Evolutionary conservation across 164 flowering plant species (phyloP).

Genomic region (Litsea cubeba): DNA sequence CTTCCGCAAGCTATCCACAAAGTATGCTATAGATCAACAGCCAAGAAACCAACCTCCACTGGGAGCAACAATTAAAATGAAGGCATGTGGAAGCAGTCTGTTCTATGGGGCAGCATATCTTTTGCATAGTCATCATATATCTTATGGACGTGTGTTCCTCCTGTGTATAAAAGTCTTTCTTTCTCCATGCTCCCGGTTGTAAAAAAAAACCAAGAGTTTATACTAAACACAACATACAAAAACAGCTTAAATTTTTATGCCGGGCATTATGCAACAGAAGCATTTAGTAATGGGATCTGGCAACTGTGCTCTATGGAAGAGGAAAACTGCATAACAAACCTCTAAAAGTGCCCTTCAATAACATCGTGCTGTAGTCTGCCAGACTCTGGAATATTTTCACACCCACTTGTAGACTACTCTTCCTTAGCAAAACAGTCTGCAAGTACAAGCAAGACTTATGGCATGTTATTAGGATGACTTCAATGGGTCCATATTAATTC

Average conservation of each 20-base stretch:
- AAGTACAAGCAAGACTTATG: constrained; percentile 16
- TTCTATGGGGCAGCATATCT: too few relatives aligned
- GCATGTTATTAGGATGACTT: neutral
- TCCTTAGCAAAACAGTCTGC: constrained; percentile 48
- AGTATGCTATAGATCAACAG: too few relatives aligned
- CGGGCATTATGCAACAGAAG: neutral
- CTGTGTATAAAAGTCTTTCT: too few relatives aligned
- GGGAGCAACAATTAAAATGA: too few relatives aligned
- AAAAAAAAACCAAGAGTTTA: too few relatives aligned
- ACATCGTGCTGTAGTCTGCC: constrained; percentile 26
- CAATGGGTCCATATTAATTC: neutral
- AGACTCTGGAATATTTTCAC: constrained; percentile 37
- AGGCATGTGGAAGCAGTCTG: too few relatives aligned
- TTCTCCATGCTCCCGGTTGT: too few relatives aligned
- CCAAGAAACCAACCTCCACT: too few relatives aligned
- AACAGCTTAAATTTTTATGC: neutral
- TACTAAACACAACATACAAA: neutral
- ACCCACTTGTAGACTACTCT: constrained; percentile 43
- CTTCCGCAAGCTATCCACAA: too few relatives aligned
- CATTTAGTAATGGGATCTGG: neutral
- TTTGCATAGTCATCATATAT: too few relatives aligned
- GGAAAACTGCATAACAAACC: constrained; percentile 26
- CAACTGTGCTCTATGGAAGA: neutral
- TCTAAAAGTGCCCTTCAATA: constrained; percentile 34
- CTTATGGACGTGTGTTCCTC: too few relatives aligned